These are phyloP conservation scores for Beauveria asiatica DNA, from an alignment of 2,329 filamentous ascomycete genomes.

Conservation along the genomic window DNA sequence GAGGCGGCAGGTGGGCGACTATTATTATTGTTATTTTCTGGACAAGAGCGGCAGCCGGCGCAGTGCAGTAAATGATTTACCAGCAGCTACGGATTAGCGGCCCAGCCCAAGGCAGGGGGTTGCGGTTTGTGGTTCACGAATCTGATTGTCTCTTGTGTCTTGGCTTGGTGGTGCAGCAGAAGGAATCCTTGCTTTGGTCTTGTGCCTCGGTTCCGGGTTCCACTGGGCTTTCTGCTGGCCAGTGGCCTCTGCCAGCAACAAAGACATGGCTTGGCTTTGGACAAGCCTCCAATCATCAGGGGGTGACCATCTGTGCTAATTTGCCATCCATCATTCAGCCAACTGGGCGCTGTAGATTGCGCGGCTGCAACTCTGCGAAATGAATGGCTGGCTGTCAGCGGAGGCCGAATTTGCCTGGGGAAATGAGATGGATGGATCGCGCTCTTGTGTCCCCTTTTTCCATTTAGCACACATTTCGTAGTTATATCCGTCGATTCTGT, in stretches of 20 bases:
- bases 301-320: slow-evolving; percentile 1
- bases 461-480: neutral
- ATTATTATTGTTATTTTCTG: slow-evolving; percentile 26
- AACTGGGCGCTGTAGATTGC: slow-evolving; percentile 9
- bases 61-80: neutral
- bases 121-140: slow-evolving; percentile 1
- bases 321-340: too few relatives aligned
- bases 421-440: slow-evolving; percentile 11
- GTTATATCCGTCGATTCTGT: neutral
- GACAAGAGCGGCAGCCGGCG: slow-evolving; percentile 13
- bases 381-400: slow-evolving; percentile 3
- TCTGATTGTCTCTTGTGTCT: neutral
- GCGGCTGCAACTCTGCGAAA: slow-evolving; percentile 3
- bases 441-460: neutral
- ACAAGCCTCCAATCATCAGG: neutral
- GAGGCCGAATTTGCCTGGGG: slow-evolving; percentile 7
- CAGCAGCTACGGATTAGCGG: neutral
- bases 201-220: slow-evolving; percentile 1
- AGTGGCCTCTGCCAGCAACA: neutral
- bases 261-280: neutral
- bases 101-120: neutral
- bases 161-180: neutral
- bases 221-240: neutral
- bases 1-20: slow-evolving; percentile 32
- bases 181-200: slow-evolving; percentile 6